Evolutionary conservation across 2,329 filamentous ascomycete genomes (phyloP), one percentile per base, ranked within the genome.

Genomic region (Blastomyces gilchristii): DNA sequence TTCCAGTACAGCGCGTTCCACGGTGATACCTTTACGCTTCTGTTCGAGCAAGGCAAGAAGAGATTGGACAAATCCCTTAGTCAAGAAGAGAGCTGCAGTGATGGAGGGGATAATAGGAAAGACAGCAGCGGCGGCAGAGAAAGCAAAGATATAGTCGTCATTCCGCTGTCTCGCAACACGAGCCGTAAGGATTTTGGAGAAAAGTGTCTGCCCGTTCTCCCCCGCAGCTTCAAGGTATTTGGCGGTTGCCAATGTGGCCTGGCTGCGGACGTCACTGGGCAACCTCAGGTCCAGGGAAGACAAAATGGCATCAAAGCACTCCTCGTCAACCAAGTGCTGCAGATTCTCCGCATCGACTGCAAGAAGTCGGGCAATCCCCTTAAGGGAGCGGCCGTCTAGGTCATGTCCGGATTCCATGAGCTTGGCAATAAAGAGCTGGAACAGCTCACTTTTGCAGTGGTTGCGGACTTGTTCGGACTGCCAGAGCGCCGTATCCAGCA

Each of bases 331-430:
- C 68, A 75, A 72, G 65, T 70, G 75, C 69, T 76, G 76, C 28
- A 85, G 71, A 65, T 79, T 76, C 22, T 74, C 75, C 0, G 81
- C 80, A 65, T 84, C 80, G 22, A 83, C 78, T 43, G 81, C 81
- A 39, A 87, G 77, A 18, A 86, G 74, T 58, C 83, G 79, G 6
- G 84, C 81, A 50, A 87, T 82, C 56, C 81, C 82, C 69, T 84
- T 83, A 74, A 87, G 80, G 4, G 84, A 81, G 57, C 83, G 80
- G 54, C 83, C 83, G 47, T 85, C 83, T 64, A 84, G 74, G 63
- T 96, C 90, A 69, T 92, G 85, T 61, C 91, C 91, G 54, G 90
- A 91, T 73, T 95, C 90, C 87, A 97, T 95, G 69, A 97, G 80
- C 70, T 89, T 88, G 31, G 92, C 92, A 68, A 97, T 85, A 68